phyloP scores from a whole-genome alignment of 345 rosid species.

The Populus simonii region DNA sequence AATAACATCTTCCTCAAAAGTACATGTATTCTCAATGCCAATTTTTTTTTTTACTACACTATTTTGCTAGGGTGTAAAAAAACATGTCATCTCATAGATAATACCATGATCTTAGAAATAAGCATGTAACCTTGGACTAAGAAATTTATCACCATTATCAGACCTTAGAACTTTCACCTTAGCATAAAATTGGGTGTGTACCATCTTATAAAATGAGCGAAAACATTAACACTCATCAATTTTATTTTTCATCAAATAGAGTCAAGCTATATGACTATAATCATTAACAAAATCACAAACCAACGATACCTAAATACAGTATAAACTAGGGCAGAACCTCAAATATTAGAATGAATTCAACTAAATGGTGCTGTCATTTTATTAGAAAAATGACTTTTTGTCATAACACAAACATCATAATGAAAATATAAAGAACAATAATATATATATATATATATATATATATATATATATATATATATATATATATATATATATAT shows the following conservation, averaged over 20 bases:
- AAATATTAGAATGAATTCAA: conserved; percentile 1
- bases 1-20: background rate
- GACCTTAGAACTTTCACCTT: background rate
- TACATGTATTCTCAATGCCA: background rate
- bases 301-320: background rate
- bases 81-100: background rate
- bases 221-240: background rate
- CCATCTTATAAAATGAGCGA: background rate
- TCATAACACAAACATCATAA: background rate
- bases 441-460: too few relatives aligned
- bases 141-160: background rate
- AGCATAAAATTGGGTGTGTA: background rate
- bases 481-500: too few relatives aligned
- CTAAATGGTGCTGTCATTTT: background rate
- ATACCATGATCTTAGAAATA: background rate
- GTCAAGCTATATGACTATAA: background rate
- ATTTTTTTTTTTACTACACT: background rate
- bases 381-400: conserved; percentile 5
- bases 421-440: background rate
- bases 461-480: too few relatives aligned
- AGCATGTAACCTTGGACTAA: accelerated
- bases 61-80: background rate
- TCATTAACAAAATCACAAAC: conserved; percentile 20
- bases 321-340: too few relatives aligned
- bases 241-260: background rate